Evolutionary conservation across 2,329 filamentous ascomycete genomes (phyloP).

Genomic region (Stylonectria norvegica): DNA sequence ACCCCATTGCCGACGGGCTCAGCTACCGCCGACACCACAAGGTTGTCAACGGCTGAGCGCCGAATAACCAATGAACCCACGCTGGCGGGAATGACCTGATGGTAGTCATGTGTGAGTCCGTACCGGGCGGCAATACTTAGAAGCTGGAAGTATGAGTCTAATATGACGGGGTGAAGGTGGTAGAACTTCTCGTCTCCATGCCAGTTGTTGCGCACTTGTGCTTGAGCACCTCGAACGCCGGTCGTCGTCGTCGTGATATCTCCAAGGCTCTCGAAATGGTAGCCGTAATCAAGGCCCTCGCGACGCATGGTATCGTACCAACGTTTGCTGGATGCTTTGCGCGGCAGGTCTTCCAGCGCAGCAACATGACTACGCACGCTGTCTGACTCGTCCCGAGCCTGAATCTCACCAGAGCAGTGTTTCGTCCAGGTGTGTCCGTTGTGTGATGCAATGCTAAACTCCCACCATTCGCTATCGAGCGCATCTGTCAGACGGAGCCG

Average conservation of each 20-base stretch:
- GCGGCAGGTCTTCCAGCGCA: constrained; percentile 14
- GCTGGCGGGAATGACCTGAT: too few species aligned
- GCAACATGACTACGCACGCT: background rate
- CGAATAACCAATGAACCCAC: too few species aligned
- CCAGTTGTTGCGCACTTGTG: constrained; percentile 5
- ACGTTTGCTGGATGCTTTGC: constrained; percentile 15
- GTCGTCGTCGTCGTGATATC: constrained; percentile 16
- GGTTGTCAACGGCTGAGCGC: too few species aligned
- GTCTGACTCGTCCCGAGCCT: background rate
- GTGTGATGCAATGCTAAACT: constrained; percentile 28
- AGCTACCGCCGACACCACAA: too few species aligned
- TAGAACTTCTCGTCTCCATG: constrained; percentile 26
- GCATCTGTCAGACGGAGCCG: constrained; percentile 21
- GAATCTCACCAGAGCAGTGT: constrained; percentile 18
- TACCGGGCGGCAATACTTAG: constrained; percentile 23
- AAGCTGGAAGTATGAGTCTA: constrained; percentile 35
- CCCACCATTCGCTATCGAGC: constrained; percentile 28
- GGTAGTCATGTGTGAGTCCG: too few species aligned
- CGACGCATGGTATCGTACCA: constrained; percentile 28
- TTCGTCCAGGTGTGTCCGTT: constrained; percentile 22
- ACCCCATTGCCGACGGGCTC: too few species aligned
- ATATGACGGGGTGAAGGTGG: constrained; percentile 36
- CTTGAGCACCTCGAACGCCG: constrained; percentile 20
- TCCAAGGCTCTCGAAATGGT: constrained; percentile 27
- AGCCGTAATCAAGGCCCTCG: constrained; percentile 31